These are phyloP conservation scores for Cordyceps cateniannulata DNA, from an alignment of 2,329 filamentous ascomycete genomes.

Conservation along the genomic window DNA sequence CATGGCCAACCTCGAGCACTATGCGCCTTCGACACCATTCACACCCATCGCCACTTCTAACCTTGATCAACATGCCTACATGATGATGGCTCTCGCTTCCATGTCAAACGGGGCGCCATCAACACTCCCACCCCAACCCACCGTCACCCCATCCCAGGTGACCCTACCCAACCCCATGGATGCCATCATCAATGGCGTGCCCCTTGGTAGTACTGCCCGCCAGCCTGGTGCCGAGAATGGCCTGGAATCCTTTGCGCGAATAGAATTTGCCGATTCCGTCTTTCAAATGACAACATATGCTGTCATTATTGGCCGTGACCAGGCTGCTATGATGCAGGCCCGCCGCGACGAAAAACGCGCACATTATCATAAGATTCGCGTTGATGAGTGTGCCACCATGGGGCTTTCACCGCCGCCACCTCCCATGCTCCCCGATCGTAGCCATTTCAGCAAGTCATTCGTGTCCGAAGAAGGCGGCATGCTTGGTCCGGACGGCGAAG, in stretches of 20 bases:
- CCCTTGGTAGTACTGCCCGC: constrained; percentile 26
- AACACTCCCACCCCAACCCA: constrained; percentile 35
- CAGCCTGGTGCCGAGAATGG: constrained; percentile 32
- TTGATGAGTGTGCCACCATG: constrained; percentile 39
- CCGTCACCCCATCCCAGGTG: constrained; percentile 40
- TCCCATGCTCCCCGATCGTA: constrained; percentile 43
- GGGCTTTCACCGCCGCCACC: constrained; percentile 46
- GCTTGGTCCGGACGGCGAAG: constrained; percentile 54
- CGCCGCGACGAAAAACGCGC: constrained; percentile 43
- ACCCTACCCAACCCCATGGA: constrained; percentile 34
- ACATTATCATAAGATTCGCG: constrained; percentile 37
- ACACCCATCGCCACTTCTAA: constrained; percentile 26
- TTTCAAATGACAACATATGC: constrained; percentile 74
- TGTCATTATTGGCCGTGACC: constrained; percentile 67
- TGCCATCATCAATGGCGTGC: constrained; percentile 23
- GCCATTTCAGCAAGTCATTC: constrained; percentile 57
- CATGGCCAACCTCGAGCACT: constrained; percentile 20
- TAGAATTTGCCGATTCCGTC: constrained; percentile 68
- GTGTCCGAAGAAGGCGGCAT: constrained; percentile 66
- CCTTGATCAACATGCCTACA: constrained; percentile 33
- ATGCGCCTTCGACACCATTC: constrained; percentile 28
- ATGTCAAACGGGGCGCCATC: constrained; percentile 28
- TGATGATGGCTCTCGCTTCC: constrained; percentile 40
- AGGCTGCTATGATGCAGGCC: constrained; percentile 50
- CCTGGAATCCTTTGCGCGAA: constrained; percentile 50